Evolutionary conservation across 2,329 filamentous ascomycete genomes (phyloP).

Genomic region (Fusarium sublunatum): DNA sequence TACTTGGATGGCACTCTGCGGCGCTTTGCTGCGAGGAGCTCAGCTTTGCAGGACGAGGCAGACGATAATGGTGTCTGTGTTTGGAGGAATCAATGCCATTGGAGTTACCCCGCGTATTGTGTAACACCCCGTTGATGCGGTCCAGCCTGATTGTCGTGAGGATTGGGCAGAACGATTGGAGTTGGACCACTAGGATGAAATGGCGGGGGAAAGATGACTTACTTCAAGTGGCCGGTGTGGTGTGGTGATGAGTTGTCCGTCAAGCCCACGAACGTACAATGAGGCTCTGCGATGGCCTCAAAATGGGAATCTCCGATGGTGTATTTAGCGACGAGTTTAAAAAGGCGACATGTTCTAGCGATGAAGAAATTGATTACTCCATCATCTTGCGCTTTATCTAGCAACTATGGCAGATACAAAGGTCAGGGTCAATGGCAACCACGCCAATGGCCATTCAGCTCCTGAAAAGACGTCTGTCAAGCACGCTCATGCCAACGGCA

Average conservation of each 20-base stretch:
- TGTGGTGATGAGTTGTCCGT: constrained; percentile 46
- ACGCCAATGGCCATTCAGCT: constrained; percentile 24
- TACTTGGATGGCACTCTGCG: background rate
- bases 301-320: constrained; percentile 17
- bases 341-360: constrained; percentile 31
- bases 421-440: constrained; percentile 40
- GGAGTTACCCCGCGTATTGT: constrained; percentile 46
- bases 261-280: constrained; percentile 30
- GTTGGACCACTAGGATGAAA: constrained; percentile 26
- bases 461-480: constrained; percentile 26
- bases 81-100: constrained; percentile 27
- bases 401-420: constrained; percentile 46
- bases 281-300: constrained; percentile 43
- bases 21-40: constrained; percentile 1
- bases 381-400: constrained; percentile 11
- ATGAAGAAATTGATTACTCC: constrained; percentile 28
- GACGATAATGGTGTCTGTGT: constrained; percentile 20
- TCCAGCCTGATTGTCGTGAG: constrained; percentile 39
- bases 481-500: constrained; percentile 37
- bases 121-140: constrained; percentile 30
- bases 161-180: constrained; percentile 31
- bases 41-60: constrained; percentile 22
- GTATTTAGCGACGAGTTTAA: constrained; percentile 36
- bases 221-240: constrained; percentile 25
- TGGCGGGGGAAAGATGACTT: constrained; percentile 34